A percentile compares a stretch with the other conserved stretches of the same genome.
These are phyloP conservation scores for Crithidia expoeki DNA, from an alignment of 208 protist species.

Conservation along the genomic window DNA sequence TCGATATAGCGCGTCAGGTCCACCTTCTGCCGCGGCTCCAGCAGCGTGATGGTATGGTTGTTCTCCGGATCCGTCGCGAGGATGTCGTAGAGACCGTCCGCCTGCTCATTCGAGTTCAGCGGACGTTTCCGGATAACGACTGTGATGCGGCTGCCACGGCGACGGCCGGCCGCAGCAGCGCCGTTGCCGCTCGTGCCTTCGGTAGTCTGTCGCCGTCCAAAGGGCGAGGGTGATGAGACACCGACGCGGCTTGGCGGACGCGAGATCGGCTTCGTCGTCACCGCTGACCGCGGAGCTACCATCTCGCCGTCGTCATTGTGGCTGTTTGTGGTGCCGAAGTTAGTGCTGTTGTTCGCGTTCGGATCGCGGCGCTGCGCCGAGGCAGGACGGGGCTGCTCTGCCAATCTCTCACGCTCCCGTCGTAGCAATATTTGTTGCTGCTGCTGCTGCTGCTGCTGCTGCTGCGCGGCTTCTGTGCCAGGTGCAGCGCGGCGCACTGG, in stretches of 20 bases:
- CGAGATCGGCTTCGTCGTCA: constrained; percentile 48
- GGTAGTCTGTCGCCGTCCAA: constrained; percentile 37
- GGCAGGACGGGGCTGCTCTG: constrained; percentile 24
- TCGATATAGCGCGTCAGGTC: constrained; percentile 97
- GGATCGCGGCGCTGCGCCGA: constrained; percentile 58
- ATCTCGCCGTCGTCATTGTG: constrained; percentile 42
- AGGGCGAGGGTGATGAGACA: constrained; percentile 54
- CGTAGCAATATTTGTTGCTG: constrained; percentile 19
- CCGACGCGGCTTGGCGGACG: constrained; percentile 70
- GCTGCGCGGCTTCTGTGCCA: constrained; percentile 3
- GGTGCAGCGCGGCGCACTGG: constrained; percentile 30
- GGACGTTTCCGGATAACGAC: constrained; percentile 93
- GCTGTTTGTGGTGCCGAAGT: too few relatives aligned
- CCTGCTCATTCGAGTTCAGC: constrained; percentile 77
- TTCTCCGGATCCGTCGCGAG: constrained; percentile 88
- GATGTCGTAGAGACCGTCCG: constrained; percentile 88
- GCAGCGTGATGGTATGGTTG: constrained; percentile 72
- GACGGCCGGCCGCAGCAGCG: constrained; percentile 35
- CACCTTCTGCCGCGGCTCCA: constrained; percentile 93
- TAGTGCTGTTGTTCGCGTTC: too few relatives aligned
- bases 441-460: constrained; percentile 22
- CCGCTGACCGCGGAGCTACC: constrained; percentile 17
- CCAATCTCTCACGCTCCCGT: constrained; percentile 28
- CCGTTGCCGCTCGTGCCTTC: constrained; percentile 17
- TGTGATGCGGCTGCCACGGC: constrained; percentile 80